phyloP scores from a whole-genome alignment of 148 eudicot species.

The Camellia sinensis region DNA sequence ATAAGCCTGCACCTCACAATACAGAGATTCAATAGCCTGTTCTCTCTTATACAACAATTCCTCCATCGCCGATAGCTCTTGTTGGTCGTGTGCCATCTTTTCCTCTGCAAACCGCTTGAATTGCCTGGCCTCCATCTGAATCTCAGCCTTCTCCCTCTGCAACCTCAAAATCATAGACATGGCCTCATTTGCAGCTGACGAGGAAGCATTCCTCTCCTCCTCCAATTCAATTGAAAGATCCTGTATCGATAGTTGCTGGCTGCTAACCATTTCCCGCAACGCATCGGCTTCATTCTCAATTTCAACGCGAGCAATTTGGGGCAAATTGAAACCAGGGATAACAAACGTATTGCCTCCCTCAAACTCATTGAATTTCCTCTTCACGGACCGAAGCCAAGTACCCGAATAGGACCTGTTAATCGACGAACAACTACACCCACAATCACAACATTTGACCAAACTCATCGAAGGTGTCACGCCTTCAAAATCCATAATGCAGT shows the following conservation, averaged over 20 bases:
- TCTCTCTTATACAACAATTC: slow-evolving; percentile 71
- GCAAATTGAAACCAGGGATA: slow-evolving; percentile 59
- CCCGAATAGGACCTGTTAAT: slow-evolving; percentile 45
- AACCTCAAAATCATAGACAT: slow-evolving; percentile 97
- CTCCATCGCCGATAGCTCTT: slow-evolving; percentile 57
- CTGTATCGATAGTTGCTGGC: slow-evolving; percentile 69
- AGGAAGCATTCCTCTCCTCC: slow-evolving; percentile 91
- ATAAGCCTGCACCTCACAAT: slow-evolving; percentile 70
- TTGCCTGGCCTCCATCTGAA: slow-evolving; percentile 73
- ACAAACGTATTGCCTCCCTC: slow-evolving; percentile 37
- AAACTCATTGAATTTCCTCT: slow-evolving; percentile 69
- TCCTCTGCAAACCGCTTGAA: slow-evolving; percentile 72
- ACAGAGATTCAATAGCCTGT: slow-evolving; percentile 57
- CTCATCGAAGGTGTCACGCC: slow-evolving; percentile 38
- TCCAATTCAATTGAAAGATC: slow-evolving; percentile 73
- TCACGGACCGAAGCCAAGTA: slow-evolving; percentile 65
- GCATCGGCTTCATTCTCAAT: slow-evolving; percentile 69
- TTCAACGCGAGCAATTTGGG: slow-evolving; percentile 67
- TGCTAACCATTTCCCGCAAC: slow-evolving; percentile 66
- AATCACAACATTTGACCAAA: slow-evolving; percentile 59
- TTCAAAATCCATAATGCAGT: slow-evolving; percentile 49
- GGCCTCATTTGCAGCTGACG: slow-evolving; percentile 92
- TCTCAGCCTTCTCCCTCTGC: slow-evolving; percentile 87
- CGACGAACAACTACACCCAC: slow-evolving; percentile 63
- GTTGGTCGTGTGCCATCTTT: slow-evolving; percentile 60